These are phyloP conservation scores for Lactarius sanguifluus DNA, from an alignment of 768 basidiomycete species.

Conservation along the genomic window DNA sequence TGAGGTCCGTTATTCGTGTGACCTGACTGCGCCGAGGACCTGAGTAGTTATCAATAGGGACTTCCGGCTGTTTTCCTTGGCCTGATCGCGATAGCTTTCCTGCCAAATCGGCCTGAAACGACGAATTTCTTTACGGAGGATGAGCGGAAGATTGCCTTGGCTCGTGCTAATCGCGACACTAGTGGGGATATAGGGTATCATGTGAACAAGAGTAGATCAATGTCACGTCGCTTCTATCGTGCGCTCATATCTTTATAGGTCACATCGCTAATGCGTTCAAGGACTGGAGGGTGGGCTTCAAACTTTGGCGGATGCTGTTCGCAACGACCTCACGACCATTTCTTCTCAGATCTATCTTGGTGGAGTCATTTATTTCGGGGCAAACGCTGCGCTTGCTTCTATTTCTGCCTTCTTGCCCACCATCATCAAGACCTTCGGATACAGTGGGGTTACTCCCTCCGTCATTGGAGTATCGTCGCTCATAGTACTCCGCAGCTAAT, in stretches of 20 bases:
- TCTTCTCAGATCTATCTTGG: conserved; percentile 53
- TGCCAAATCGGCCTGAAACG: conserved; percentile 73
- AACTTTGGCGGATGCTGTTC: not conserved
- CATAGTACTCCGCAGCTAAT: conserved; percentile 44
- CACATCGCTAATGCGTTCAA: conserved; percentile 62
- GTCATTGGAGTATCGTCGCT: conserved; percentile 1
- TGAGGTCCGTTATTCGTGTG: conserved; percentile 47
- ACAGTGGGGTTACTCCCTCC: conserved; percentile 46
- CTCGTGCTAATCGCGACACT: conserved; percentile 64
- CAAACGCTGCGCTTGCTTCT: conserved; percentile 75
- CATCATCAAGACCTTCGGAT: conserved; percentile 72
- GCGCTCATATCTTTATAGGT: conserved; percentile 38
- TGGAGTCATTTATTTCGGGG: conserved; percentile 75
- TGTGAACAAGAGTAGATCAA: conserved; percentile 55
- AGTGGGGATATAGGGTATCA: conserved; percentile 65
- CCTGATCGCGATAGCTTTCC: conserved; percentile 50
- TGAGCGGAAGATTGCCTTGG: conserved; percentile 60
- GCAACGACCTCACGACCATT: not conserved
- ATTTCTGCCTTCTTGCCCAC: conserved; percentile 83
- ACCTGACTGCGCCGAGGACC: not conserved
- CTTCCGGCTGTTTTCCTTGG: conserved; percentile 66
- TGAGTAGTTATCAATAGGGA: conserved; percentile 45
- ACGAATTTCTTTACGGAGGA: conserved; percentile 53
- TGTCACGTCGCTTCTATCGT: not conserved
- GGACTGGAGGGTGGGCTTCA: conserved; percentile 64